Evolutionary conservation across 2,329 filamentous ascomycete genomes (phyloP), one percentile per base, ranked within the genome.

Genomic region (Scedosporium minutisporum): DNA sequence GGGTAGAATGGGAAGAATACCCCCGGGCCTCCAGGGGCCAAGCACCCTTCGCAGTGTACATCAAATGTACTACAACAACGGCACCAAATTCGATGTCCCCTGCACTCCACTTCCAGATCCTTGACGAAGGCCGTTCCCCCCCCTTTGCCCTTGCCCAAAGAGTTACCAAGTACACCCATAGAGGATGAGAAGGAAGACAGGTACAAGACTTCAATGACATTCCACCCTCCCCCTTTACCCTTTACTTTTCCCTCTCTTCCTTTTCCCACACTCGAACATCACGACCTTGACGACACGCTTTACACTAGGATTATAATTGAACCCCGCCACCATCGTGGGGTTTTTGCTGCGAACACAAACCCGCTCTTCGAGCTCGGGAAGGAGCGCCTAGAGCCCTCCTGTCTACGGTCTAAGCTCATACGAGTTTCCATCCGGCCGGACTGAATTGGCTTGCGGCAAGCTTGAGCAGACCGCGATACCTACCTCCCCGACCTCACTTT

Each of bases 141-240:
- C 44, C 44, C 44, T 48, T 21, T 48, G 44, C 44, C 44, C 44
- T 18, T n/a, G 44, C 44, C 44, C 53, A 23, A 27, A 14, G 16
- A 38, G 55, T 16, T 23, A 58, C 55, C 23, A 41, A 58, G 27
- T 18, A 41, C 27, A 41, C n/a, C 14, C 55, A 58, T 18, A 38
- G 27, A 18, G 16, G 27, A 38, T 57, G 48, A 48, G 23, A 29
- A 33, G 27, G 57, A 23, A 23, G 57, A 18, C 16, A 18, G 12
- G 59, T 21, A 51, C 60, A 27, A 33, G 51, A 55, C 18, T 55
- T 27, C 29, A 51, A 61, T 57, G 60, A 61, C 33, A 61, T 61
- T 48, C 60, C 60, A 57, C 60, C 44, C 14, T 10, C 44, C 48
- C 48, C 42, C 42, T 12, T 25, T 51, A 29, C 27, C 51, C 21